Conservation (phyloP, 805 yeast species). For the Isabelozyma gotoi region DNA sequence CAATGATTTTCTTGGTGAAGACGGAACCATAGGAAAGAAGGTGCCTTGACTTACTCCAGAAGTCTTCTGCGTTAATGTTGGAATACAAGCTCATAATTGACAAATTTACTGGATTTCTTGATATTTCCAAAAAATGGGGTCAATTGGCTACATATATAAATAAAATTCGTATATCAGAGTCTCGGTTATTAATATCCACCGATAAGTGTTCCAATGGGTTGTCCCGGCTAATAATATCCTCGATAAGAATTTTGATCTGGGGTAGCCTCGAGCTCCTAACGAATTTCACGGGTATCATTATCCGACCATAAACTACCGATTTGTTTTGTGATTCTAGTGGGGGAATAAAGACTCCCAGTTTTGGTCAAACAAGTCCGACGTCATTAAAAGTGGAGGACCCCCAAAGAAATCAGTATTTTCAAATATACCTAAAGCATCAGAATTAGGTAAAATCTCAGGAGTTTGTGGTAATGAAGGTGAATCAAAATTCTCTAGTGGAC, state of each 20-base stretch:
- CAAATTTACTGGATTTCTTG: too few species aligned
- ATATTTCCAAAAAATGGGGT: too few species aligned
- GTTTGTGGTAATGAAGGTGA: background rate
- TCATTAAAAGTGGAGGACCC: slow-evolving; percentile 55
- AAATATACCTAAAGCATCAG: slow-evolving; percentile 10
- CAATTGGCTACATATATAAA: too few species aligned
- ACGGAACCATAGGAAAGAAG: background rate
- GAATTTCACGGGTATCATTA: background rate
- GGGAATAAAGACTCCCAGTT: slow-evolving; percentile 54
- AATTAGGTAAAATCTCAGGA: background rate
- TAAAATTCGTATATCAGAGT: too few species aligned
- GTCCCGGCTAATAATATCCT: too few species aligned
- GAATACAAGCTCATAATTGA: background rate
- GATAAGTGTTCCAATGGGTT: background rate
- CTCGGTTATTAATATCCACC: background rate
- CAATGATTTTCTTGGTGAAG: background rate
- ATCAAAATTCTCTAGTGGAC: background rate
- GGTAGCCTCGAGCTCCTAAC: too few species aligned
- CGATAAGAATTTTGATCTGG: background rate
- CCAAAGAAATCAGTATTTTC: slow-evolving; percentile 43
- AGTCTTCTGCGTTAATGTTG: background rate
- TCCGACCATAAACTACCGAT: background rate
- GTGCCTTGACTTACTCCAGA: background rate
- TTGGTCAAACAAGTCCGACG: slow-evolving; percentile 45
- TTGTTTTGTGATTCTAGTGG: background rate